Base-by-base conservation (phyloP, 2,329 filamentous ascomycete genomes). In the Didymella keratinophila region DNA sequence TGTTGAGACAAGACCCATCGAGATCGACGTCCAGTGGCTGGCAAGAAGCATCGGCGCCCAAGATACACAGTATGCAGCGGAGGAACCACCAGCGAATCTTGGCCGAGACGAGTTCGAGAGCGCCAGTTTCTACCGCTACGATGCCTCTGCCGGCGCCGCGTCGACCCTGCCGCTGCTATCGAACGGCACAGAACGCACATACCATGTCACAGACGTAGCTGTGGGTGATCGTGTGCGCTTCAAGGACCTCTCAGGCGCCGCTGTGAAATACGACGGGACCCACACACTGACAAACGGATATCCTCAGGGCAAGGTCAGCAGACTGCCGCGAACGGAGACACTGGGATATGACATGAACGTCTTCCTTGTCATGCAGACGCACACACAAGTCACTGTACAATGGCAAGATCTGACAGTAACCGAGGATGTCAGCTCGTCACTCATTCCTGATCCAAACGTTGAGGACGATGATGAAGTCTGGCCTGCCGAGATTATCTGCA, bases 291-390 rank as follows among this genome's bases (percentile, higher is more conserved):
- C 45, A 11, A 69, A 74, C 51, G 71, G 72, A 42, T 65, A 66
- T n/a, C 65, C 71, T 1, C 75, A 80, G 46, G 79, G 79, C 20
- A 77, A 74, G 37, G 71, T 85, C 41, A 72, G 74, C 14, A 76
- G 76, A 20, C 78, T 85, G 27, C 75, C 82, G 23, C 72, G 79
- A 10, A 78, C 78, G 3, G 76, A 82, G 21, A 81, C 80, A 9
- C 74, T 82, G 39, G 85, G 84, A 1, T 86, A 83, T 67, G 85
- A 88, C 63, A 71, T 87, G 62, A 87, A 88, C 59, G 79, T 86
- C 2, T 86, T 83, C 63, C 78, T 81, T 12, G 76, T 87, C 50
- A 75, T 81, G 49, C 77, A 78, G 30, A 82, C 81, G 11, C 76
- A 75, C 20, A 83, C 83, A 2, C 73, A 76, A n/a, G 81, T 82